Conservation (phyloP, 2,329 filamentous ascomycete genomes). For the Claviceps pusilla region DNA sequence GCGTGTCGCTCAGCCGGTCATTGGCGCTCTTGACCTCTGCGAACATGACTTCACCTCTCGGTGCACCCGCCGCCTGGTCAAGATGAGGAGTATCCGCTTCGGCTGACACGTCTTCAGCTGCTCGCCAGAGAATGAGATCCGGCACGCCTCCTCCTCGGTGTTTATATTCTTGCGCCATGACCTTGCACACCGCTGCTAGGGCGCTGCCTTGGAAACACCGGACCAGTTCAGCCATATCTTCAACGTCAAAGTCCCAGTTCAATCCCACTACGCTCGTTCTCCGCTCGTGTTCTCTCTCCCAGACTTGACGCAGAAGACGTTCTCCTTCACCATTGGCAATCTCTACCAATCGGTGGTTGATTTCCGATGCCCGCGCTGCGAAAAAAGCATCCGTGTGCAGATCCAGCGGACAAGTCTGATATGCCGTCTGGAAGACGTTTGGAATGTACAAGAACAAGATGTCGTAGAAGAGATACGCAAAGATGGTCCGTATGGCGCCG, state of each 20-base stretch:
- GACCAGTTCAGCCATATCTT: conserved; percentile 67
- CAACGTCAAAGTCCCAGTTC: conserved; percentile 72
- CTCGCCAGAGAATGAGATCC: conserved; percentile 79
- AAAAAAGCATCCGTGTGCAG: conserved; percentile 90
- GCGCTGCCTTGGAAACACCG: conserved; percentile 66
- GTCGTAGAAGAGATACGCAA: conserved; percentile 84
- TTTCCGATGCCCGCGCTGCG: conserved; percentile 68
- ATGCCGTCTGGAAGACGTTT: conserved; percentile 92
- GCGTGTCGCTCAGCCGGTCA: conserved; percentile 88
- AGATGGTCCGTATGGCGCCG: conserved; percentile 79
- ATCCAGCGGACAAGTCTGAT: conserved; percentile 86
- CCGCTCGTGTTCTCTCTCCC: conserved; percentile 51
- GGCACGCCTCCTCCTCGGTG: conserved; percentile 77
- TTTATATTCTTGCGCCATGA: conserved; percentile 89
- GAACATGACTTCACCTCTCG: conserved; percentile 54
- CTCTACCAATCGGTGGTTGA: conserved; percentile 72
- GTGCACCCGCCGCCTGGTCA: conserved; percentile 15
- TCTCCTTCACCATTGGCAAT: conserved; percentile 71
- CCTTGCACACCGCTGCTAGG: conserved; percentile 73
- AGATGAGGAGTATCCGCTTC: not conserved
- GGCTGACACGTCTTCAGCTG: conserved; percentile 2
- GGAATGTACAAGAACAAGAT: conserved; percentile 85
- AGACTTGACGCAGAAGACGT: conserved; percentile 50
- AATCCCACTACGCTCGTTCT: conserved; percentile 81
- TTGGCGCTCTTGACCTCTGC: conserved; percentile 71